Conservation (phyloP, 2,329 filamentous ascomycete species). For the Fusarium sp. region DNA sequence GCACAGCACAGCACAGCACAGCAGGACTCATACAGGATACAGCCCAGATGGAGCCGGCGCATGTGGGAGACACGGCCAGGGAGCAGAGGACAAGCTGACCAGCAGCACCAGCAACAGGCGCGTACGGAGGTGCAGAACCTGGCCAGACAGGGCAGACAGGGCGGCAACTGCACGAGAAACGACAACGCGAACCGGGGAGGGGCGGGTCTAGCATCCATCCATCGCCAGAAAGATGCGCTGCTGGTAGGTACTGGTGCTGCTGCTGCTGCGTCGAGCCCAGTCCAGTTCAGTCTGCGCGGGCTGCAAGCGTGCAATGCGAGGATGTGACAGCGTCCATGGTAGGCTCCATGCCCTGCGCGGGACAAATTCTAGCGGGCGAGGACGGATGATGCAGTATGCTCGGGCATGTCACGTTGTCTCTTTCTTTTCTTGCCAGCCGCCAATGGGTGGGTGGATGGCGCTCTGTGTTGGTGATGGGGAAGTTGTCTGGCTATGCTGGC, state of each 20-base stretch:
- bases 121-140: constrained; percentile 27
- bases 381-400: constrained; percentile 38
- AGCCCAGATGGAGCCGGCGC: constrained; percentile 39
- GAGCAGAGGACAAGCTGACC: constrained; percentile 29
- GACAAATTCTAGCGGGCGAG: constrained; percentile 20
- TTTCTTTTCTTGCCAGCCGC: constrained; percentile 20
- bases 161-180: constrained; percentile 37
- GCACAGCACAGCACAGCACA: background rate
- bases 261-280: constrained; percentile 3
- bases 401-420: constrained; percentile 38
- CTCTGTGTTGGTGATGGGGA: constrained; percentile 21
- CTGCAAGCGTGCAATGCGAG: constrained; percentile 30
- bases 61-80: constrained; percentile 30
- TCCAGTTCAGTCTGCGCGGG: constrained; percentile 11
- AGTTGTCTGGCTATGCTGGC: constrained; percentile 13
- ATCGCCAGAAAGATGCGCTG: background rate
- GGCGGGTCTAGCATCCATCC: constrained; percentile 9
- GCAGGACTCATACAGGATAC: constrained; percentile 9
- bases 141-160: constrained; percentile 8
- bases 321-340: constrained; percentile 34
- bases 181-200: constrained; percentile 24
- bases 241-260: constrained; percentile 6
- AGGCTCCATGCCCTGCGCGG: constrained; percentile 7
- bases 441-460: constrained; percentile 22
- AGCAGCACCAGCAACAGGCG: constrained; percentile 32